Base-by-base conservation (phyloP, 495 filamentous ascomycete species). In the Aspergillus nanangensis region DNA sequence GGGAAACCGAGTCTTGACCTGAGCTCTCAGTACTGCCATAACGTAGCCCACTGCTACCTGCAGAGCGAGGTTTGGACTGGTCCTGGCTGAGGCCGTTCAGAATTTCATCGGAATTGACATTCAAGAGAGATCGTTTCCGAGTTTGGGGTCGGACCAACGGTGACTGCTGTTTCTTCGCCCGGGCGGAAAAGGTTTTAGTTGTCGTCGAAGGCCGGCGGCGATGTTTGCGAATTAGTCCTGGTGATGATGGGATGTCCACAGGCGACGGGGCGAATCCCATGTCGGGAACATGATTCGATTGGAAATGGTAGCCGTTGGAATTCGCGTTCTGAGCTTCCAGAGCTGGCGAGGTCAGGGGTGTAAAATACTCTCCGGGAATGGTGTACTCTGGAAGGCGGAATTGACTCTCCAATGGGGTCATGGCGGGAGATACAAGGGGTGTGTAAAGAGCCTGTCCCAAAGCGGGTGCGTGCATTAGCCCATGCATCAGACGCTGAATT, bases 341-440 rank as follows among this genome's bases (percentile, higher is more conserved):
- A 4, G 92, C 91, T 0, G 93, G 93, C 19, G 93, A 96, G 1
- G 87, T 94, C 35, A 98, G 72, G 4, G 93, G 93, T 53, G 90
- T 96, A 58, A 97, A 95, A 62, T 93, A 91, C 34, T 90, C 88
- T n/a, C 86, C 83, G 8, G 87, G 86, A 10, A 90, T 81, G 10
- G 84, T 81, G 59, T 88, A 96, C 47, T 90, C 87, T 9, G 83
- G 80, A 34, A 90, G 80, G 35, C 81, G 75, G 62, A 94, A 95
- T 58, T 90, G 86, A 24, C 80, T 77, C 51, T 96, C 91, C 37
- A 93, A 76, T 21, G 93, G 92, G 8, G 92, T 95, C 55, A 96
- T 92, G 3, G 90, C 92, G 15, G 93, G 93, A 25, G 93, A 96
- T 7, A 95, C 87, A 22, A 98, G 80, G 8, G 93, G 93, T 5